Conservation (phyloP, 768 basidiomycete species). For the Collybia mongolica region DNA sequence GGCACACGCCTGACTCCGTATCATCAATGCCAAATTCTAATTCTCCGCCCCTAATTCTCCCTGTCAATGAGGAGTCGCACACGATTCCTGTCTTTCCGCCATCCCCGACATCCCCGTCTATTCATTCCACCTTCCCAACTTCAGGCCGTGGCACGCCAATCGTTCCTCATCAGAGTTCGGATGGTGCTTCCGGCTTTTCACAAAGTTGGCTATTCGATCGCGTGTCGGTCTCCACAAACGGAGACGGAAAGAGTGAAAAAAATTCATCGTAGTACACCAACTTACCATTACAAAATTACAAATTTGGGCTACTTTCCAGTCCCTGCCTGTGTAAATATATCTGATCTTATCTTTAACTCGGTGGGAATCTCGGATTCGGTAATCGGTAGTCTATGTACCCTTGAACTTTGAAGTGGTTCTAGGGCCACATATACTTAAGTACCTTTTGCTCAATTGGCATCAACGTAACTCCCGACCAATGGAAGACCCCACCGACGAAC, state of each 20-base stretch:
- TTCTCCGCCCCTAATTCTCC: conserved; percentile 2
- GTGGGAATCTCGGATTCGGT: neutral
- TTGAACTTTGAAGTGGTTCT: too few species aligned
- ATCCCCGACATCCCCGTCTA: conserved; percentile 3
- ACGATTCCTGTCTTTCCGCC: conserved; percentile 9
- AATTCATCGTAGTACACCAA: neutral
- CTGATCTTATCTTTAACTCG: too few species aligned
- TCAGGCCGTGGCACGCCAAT: conserved; percentile 28
- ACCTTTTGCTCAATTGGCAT: too few species aligned
- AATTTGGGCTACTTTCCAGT: neutral
- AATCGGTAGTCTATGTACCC: too few species aligned
- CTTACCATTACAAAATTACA: neutral
- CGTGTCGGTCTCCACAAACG: conserved; percentile 8
- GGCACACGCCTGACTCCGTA: conserved; percentile 4
- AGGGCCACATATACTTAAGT: too few species aligned
- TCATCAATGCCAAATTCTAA: neutral
- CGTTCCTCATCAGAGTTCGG: conserved; percentile 21
- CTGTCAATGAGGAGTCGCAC: conserved; percentile 8
- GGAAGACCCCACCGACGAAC: conserved; percentile 49
- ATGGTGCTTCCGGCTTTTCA: conserved; percentile 23
- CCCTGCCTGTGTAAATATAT: too few species aligned
- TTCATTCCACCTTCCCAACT: conserved; percentile 21
- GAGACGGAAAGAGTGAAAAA: conserved; percentile 1
- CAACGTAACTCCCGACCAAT: conserved; percentile 12
- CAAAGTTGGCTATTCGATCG: conserved; percentile 23